Evolutionary conservation across 2,329 filamentous ascomycete genomes (phyloP), one percentile per base, ranked within the genome.

Genomic region (Ceratocystis eucalypticola): DNA sequence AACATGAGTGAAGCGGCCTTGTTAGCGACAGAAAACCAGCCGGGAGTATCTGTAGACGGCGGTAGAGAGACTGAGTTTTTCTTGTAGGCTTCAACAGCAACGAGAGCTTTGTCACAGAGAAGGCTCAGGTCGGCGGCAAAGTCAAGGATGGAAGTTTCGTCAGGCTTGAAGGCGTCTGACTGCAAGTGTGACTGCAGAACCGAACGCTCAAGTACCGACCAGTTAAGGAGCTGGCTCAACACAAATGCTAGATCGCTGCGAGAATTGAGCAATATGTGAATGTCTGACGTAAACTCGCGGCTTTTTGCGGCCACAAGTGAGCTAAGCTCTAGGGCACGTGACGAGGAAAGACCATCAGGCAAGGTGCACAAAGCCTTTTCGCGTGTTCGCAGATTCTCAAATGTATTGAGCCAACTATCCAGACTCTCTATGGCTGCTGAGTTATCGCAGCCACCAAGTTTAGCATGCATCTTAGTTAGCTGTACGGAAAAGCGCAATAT

Each of bases 41-140:
- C 78, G 0, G 78, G 71, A 55, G 88, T 84, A 44, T 89, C 85
- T 1, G 79, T 78, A 1, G 86, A 83, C 3, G 75, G 73, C 1
- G 87, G 85, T 1, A 86, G 37, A 2, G 78, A 77, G 10, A 77
- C 75, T 7, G 84, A 76, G 1, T 80, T 76, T 68, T 82, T 83
- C 67, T 84, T 82, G 59, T 88, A 80, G 69, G 86, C 84, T 74
- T 96, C 91, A 61, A 96, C 80, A 0, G 88, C 87, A 45, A 93
- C 88, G 1, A 96, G 84, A 33, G 93, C 82, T 62, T 84, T 83
- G 74, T 96, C 89, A 61, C 87, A 83, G n/a, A 88, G 78, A 0
- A 76, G 81, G 46, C 89, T 82, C 1, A 91, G 74, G 2, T 80
- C 77, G 15, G 80, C 75, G 53, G 85, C 82, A 57, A 91, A 81